Conservation (phyloP, 495 filamentous ascomycete genomes). For the Penicillium argentinense region DNA sequence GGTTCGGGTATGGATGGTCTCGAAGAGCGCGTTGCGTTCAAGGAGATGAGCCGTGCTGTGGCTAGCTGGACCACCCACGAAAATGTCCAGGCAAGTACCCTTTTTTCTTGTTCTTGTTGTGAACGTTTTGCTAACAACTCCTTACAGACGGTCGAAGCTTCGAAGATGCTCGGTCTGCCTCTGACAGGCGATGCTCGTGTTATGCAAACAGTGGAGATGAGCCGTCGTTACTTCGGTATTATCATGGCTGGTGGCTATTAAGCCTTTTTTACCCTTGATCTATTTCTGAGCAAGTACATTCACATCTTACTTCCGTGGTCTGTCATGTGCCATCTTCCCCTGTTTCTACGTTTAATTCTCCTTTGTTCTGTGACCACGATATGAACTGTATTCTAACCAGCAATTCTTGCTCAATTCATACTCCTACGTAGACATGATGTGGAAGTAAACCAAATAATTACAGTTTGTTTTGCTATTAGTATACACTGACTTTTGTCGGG, state of each 20-base stretch:
- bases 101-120: not conserved
- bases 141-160: conserved; percentile 36
- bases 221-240: conserved; percentile 62
- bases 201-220: conserved; percentile 66
- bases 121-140: conserved; percentile 18
- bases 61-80: conserved; percentile 61
- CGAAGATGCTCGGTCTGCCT: conserved; percentile 62
- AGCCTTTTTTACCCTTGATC: too few species aligned
- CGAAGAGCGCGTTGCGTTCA: conserved; percentile 75
- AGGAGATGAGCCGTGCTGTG: conserved; percentile 61
- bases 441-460: too few species aligned
- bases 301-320: not conserved
- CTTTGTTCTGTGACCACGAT: conserved; percentile 1
- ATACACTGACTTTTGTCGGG: too few species aligned
- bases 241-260: conserved; percentile 50
- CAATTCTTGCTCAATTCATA: too few species aligned
- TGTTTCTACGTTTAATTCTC: not conserved
- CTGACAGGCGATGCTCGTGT: conserved; percentile 70
- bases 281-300: too few species aligned
- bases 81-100: conserved; percentile 56
- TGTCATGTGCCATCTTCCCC: not conserved
- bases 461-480: too few species aligned
- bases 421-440: too few species aligned
- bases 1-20: conserved; percentile 60
- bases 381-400: conserved; percentile 20